A percentile compares a stretch with the other conserved stretches of the same genome.
phyloP scores from a whole-genome alignment of 2,329 filamentous ascomycete genomes.

The Cytospora leucostoma region DNA sequence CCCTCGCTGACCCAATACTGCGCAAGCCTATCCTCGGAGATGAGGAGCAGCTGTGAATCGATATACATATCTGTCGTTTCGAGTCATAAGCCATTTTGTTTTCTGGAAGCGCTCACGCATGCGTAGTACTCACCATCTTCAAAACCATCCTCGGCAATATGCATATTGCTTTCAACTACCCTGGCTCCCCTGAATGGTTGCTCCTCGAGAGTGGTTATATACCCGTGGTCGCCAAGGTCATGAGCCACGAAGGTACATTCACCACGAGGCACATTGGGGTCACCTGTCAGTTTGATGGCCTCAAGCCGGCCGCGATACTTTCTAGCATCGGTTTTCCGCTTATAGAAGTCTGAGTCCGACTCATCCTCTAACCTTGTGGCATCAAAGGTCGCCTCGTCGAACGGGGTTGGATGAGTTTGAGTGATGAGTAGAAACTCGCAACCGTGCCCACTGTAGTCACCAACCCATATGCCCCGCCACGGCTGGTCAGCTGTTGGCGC shows the following conservation, averaged over 20 bases:
- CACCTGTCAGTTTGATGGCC: conserved; percentile 89
- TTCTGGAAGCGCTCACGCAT: neutral
- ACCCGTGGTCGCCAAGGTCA: conserved; percentile 70
- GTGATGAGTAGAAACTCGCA: conserved; percentile 84
- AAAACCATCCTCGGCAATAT: conserved; percentile 76
- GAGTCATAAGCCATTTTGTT: conserved; percentile 13
- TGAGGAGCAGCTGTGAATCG: conserved; percentile 72
- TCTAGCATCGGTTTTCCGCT: conserved; percentile 47
- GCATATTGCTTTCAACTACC: conserved; percentile 73
- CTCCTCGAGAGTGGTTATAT: conserved; percentile 65
- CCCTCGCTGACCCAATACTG: conserved; percentile 75
- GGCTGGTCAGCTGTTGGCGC: conserved; percentile 79
- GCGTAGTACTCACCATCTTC: conserved; percentile 59
- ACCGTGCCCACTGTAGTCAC: conserved; percentile 85
- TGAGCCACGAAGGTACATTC: conserved; percentile 80
- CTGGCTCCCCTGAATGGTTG: conserved; percentile 71
- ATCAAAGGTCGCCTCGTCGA: conserved; percentile 45
- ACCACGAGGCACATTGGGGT: conserved; percentile 85
- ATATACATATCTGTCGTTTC: conserved; percentile 68
- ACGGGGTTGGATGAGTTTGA: conserved; percentile 61
- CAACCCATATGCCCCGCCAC: conserved; percentile 88
- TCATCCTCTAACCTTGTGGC: conserved; percentile 42
- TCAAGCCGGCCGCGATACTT: conserved; percentile 70
- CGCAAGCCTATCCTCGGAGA: conserved; percentile 75
- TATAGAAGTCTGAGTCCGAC: conserved; percentile 47